These are phyloP conservation scores for Lentinula novae-zelandiae DNA, from an alignment of 1,284 basidiomycete genomes.

Conservation along the genomic window DNA sequence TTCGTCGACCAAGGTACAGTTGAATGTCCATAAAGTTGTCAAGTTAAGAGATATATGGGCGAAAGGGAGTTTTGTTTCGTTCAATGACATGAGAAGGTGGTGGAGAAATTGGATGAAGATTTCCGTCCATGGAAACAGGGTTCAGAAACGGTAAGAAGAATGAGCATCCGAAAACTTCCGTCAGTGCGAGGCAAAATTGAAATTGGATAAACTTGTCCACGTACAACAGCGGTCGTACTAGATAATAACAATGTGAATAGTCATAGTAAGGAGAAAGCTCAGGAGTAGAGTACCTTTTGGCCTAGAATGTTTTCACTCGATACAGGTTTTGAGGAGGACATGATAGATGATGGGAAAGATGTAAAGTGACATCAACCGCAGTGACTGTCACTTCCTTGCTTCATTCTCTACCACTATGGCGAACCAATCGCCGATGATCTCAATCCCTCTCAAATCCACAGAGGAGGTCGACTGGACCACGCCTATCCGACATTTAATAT, in stretches of 20 bases:
- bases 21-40: too few relatives aligned
- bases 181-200: neutral
- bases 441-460: slow-evolving; percentile 74
- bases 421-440: slow-evolving; percentile 77
- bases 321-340: slow-evolving; percentile 56
- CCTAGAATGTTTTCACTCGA: slow-evolving; percentile 85
- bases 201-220: slow-evolving; percentile 30
- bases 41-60: too few relatives aligned
- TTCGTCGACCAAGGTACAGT: too few relatives aligned
- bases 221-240: slow-evolving; percentile 91
- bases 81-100: too few relatives aligned
- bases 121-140: neutral
- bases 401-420: slow-evolving; percentile 21
- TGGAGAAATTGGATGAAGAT: too few relatives aligned
- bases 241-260: slow-evolving; percentile 1
- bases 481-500: slow-evolving; percentile 83
- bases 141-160: neutral
- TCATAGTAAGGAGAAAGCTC: neutral
- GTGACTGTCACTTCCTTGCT: neutral
- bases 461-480: slow-evolving; percentile 91
- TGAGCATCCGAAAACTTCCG: neutral
- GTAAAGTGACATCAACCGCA: slow-evolving; percentile 8
- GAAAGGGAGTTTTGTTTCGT: too few relatives aligned
- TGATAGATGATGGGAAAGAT: slow-evolving; percentile 22
- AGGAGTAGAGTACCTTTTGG: slow-evolving; percentile 63